Base-by-base conservation (phyloP, 1,139 yeast genomes). In the Yamadazyma triangularis region DNA sequence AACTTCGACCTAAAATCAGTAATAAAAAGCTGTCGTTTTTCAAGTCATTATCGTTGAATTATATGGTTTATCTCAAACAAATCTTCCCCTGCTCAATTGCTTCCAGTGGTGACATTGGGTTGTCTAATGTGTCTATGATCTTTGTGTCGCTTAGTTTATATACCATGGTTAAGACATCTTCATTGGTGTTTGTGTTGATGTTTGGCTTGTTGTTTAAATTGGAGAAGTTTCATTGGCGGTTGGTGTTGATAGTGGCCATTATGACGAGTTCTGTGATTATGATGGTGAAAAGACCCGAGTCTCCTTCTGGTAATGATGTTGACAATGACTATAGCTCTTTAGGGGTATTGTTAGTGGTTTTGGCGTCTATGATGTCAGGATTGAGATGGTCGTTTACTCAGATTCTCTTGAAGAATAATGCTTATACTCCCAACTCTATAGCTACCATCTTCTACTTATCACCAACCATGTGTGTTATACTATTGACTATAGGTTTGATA, bases 301-400 rank as follows among this genome's bases (percentile, higher is more conserved):
- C 42, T 41, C 48, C 31, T 26, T 35, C 23, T 10, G 40, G 33
- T 4, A 25, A 34, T 9, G 34, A 44, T 3, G 33, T 42, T 3
- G 47, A 39, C 11, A 9, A 18, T 18, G 52, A 47, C 13, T 31
- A 43, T 34, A 50, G 43, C 24, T 42, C 71, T 2, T 36, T 75
- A 13, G 97, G 96, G 3, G 77, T 87, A 24, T 38, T 77, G 8
- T 61, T 88, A 28, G 96, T 89, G 2, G 57, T 91, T 19, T 57
- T 76, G 2, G 91, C 96, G 4, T 77, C 95, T 4, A 70, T 83
- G 52, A 72, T 87, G 59, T 82, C 94, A 14, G 98, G 98, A 1
- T 62, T 91, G 32, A 71, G 98, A 43, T 91, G 98, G 98, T 89
- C 95, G 1, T 74, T 88, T 43, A 88, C 97, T 3, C 97, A 91